Base-by-base conservation (phyloP, 805 yeast genomes). In the Ogataea polymorpha region DNA sequence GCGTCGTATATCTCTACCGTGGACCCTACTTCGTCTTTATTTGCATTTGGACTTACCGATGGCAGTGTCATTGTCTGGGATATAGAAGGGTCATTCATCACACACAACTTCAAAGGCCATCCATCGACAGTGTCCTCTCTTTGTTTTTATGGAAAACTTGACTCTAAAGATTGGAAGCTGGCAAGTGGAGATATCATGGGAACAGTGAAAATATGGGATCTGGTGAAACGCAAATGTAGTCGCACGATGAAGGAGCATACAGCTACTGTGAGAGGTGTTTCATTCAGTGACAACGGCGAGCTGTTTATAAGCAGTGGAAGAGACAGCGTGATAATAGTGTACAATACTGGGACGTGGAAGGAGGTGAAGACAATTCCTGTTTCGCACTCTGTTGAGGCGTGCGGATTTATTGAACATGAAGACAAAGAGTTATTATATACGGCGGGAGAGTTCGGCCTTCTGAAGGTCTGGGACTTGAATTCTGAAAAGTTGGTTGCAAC, bases 41-140 rank as follows among this genome's bases (percentile, higher is more conserved):
- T 90, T 55, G 95, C 96, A 14, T 81, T 93, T 56, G 99, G 99
- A 28, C 89, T 95, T 34, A 85, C 97, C 1, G 99, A 93, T 62
- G 98, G 99, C 35, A 75, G 80, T 30, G 84, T 90, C 13, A 80
- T 86, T 32, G 95, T 93, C 1, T 89, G 95, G 83, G 99, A 93
- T 62, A 74, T 93, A 26, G 90, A 80, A 49, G 89, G 89, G 25
- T 90, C 93, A 1, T 87, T 75, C 50, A 77, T 84, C 3, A 93
- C 99, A 0, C 99, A 93, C 63, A 80, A 87, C 11, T 73, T 93
- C 42, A 84, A 86, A 61, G 98, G 99, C 1, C 99, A 93, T 61
- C 95, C 96, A 15, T 82, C 93, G 10, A 84, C 95, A 2, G 73
- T 91, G 29, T 82, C 95, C 33, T 78, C 93, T 4, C 62, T 91